phyloP scores from a whole-genome alignment of 495 filamentous ascomycete species.

The Penicillium desertorum region DNA sequence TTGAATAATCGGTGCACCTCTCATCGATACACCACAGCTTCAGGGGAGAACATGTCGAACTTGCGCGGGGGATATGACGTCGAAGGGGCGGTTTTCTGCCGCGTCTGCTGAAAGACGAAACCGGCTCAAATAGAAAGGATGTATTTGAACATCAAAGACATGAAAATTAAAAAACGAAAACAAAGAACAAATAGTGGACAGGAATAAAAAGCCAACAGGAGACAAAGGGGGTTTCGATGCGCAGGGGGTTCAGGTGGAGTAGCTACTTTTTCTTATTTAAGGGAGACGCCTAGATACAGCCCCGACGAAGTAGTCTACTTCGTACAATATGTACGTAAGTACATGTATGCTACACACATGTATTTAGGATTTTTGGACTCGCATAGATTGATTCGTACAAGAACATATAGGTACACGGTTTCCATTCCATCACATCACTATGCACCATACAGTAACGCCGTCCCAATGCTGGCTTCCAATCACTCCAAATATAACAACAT shows the following conservation, averaged over 20 bases:
- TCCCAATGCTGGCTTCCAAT: conserved; percentile 32
- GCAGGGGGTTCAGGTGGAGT: conserved; percentile 1
- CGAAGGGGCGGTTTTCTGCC: background rate
- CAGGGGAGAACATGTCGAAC: conserved; percentile 6
- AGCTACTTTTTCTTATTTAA: background rate
- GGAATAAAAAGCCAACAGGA: background rate
- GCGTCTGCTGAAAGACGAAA: conserved; percentile 2
- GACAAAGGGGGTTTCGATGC: background rate
- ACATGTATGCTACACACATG: background rate
- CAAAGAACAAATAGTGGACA: background rate
- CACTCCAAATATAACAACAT: conserved; percentile 21
- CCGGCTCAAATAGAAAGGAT: background rate
- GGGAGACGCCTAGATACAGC: background rate
- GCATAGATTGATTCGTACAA: conserved; percentile 2
- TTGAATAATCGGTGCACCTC: background rate
- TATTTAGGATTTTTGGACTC: background rate
- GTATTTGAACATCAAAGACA: background rate
- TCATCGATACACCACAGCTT: conserved; percentile 9
- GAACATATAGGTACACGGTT: conserved; percentile 9
- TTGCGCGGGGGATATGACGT: conserved; percentile 15
- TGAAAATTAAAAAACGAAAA: background rate
- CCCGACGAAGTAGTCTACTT: background rate
- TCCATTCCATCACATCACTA: conserved; percentile 22
- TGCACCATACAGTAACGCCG: conserved; percentile 21
- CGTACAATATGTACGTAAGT: background rate